phyloP scores from a whole-genome alignment of 2,329 filamentous ascomycete genomes.

The Zymoseptoria crescenta region DNA sequence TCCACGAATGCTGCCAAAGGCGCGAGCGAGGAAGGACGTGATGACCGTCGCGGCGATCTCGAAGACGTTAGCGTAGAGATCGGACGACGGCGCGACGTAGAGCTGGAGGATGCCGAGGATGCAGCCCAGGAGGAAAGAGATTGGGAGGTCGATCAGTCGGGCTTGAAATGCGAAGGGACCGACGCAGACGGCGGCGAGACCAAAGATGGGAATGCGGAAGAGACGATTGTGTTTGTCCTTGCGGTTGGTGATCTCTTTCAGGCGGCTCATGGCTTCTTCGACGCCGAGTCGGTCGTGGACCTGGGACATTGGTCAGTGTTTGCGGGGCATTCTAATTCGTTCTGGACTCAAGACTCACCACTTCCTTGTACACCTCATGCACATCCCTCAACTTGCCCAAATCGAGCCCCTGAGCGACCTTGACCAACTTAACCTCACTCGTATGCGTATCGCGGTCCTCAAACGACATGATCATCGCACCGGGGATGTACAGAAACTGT shows the following conservation, averaged over 20 bases:
- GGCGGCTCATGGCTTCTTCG: constrained; percentile 57
- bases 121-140: constrained; percentile 68
- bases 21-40: constrained; percentile 43
- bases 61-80: constrained; percentile 54
- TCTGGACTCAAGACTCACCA: constrained; percentile 28
- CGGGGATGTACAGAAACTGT: constrained; percentile 77
- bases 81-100: constrained; percentile 64
- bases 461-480: constrained; percentile 92
- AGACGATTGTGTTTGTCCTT: constrained; percentile 46
- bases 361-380: constrained; percentile 72
- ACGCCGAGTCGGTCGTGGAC: constrained; percentile 67
- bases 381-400: constrained; percentile 66
- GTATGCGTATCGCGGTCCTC: constrained; percentile 66
- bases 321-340: too few relatives aligned
- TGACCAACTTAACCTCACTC: constrained; percentile 70
- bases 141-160: constrained; percentile 67
- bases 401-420: constrained; percentile 61
- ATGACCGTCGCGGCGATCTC: constrained; percentile 43
- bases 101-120: constrained; percentile 68
- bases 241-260: constrained; percentile 56
- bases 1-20: constrained; percentile 40
- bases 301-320: constrained; percentile 2
- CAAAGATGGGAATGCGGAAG: constrained; percentile 57
- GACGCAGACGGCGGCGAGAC: constrained; percentile 66
- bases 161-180: constrained; percentile 75